Evolutionary conservation across 176 grass and related monocot genomes (phyloP).

Genomic region (Aegilops umbellulata): DNA sequence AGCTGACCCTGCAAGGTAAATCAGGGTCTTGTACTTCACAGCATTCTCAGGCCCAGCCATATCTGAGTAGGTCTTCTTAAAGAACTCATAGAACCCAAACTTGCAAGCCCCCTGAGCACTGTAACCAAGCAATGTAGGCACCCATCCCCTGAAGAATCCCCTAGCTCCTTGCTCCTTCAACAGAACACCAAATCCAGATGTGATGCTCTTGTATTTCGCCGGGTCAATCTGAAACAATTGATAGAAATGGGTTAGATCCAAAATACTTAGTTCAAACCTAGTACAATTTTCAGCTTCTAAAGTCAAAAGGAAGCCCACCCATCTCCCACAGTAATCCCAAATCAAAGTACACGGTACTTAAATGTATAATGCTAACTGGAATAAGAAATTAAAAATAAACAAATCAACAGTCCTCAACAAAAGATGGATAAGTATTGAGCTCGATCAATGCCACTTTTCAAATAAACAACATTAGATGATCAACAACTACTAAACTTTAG

Average conservation of each 20-base stretch:
- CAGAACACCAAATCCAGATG: conserved; percentile 87
- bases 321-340: background rate
- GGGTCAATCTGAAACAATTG: conserved; percentile 68
- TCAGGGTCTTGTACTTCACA: conserved; percentile 92
- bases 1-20: conserved; percentile 96
- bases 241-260: background rate
- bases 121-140: conserved; percentile 93
- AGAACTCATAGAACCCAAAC: conserved; percentile 96
- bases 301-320: background rate
- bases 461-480: background rate
- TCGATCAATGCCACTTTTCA: background rate
- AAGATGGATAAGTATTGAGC: background rate
- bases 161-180: conserved; percentile 82
- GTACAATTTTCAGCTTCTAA: background rate
- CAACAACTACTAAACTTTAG: background rate
- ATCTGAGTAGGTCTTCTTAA: conserved; percentile 99
- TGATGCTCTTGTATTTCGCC: conserved; percentile 82
- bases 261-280: background rate
- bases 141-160: conserved; percentile 94
- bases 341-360: background rate
- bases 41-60: conserved; percentile 91
- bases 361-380: background rate
- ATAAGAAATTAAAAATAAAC: background rate
- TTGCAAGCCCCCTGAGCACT: conserved; percentile 96
- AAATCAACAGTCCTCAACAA: background rate